Evolutionary conservation across 2,329 filamentous ascomycete species (phyloP).

Genomic region (Cercospora sp.): DNA sequence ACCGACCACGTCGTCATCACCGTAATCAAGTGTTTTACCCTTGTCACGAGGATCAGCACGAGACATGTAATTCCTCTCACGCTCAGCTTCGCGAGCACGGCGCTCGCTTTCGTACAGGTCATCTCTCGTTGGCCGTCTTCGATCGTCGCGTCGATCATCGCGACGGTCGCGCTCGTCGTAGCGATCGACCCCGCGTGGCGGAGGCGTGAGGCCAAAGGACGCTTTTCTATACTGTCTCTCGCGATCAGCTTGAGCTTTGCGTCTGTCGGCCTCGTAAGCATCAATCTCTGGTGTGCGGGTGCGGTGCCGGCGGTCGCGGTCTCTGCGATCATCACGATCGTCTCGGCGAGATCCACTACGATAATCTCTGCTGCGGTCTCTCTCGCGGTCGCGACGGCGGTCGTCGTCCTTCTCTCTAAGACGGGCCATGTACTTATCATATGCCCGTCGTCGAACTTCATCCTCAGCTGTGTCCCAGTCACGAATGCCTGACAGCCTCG

Average conservation of each 20-base stretch:
- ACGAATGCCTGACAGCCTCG: conserved; percentile 74
- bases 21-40: conserved; percentile 88
- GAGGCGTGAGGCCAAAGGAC: conserved; percentile 39
- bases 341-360: conserved; percentile 47
- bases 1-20: conserved; percentile 61
- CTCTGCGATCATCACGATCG: conserved; percentile 47
- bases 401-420: conserved; percentile 79
- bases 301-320: conserved; percentile 45
- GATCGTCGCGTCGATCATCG: conserved; percentile 28
- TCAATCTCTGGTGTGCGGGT: conserved; percentile 83
- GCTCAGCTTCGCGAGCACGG: conserved; percentile 83
- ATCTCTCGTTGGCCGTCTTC: conserved; percentile 44
- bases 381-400: conserved; percentile 42
- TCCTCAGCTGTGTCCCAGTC: conserved; percentile 88
- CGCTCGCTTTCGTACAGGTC: conserved; percentile 77
- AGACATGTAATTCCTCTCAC: conserved; percentile 79
- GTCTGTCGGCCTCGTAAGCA: conserved; percentile 91
- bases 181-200: conserved; percentile 37
- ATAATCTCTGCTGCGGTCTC: conserved; percentile 51
- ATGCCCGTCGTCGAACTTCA: conserved; percentile 76
- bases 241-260: conserved; percentile 88
- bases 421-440: conserved; percentile 88
- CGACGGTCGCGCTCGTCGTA: conserved; percentile 29
- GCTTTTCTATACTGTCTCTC: conserved; percentile 90
- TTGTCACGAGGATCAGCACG: conserved; percentile 78